A percentile compares a stretch with the other conserved stretches of the same genome.
These are phyloP conservation scores for Fusarium verrucosum DNA, from an alignment of 2,329 filamentous ascomycete genomes.

Conservation along the genomic window DNA sequence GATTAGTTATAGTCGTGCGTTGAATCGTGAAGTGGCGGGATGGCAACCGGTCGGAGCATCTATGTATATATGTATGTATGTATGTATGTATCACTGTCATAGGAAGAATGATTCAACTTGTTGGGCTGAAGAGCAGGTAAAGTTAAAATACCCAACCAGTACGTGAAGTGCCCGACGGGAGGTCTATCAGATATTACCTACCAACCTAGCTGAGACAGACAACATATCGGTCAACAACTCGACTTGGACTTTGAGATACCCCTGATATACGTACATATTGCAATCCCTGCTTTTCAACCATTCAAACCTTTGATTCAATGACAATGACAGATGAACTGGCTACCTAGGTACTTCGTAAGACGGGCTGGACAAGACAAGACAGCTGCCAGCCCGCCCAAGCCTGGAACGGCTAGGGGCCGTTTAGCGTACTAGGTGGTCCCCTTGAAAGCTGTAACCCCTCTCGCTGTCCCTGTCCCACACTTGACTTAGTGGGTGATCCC, in stretches of 20 bases:
- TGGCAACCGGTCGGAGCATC: background rate
- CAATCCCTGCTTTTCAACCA: constrained; percentile 4
- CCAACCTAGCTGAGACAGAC: background rate
- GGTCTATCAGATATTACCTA: background rate
- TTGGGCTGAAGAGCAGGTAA: constrained; percentile 1
- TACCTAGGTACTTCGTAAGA: constrained; percentile 8
- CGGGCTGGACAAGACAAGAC: background rate
- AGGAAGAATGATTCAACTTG: background rate
- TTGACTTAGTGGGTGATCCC: constrained; percentile 36
- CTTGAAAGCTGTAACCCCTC: constrained; percentile 34
- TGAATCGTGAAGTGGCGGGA: constrained; percentile 6
- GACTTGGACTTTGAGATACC: constrained; percentile 6
- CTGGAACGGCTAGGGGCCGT: constrained; percentile 38
- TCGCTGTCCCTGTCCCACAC: constrained; percentile 24
- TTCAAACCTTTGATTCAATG: constrained; percentile 6
- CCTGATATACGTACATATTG: constrained; percentile 18
- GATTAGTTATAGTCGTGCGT: constrained; percentile 2
- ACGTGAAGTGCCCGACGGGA: background rate
- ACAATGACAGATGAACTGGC: constrained; percentile 13
- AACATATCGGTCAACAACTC: background rate
- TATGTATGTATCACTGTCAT: background rate
- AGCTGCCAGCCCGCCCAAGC: constrained; percentile 19
- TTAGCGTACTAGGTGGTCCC: constrained; percentile 28
- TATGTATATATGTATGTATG: too few relatives aligned
- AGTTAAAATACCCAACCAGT: constrained; percentile 1